Conservation (phyloP, 169 alveolate species). For the Condylostoma magnum region DNA sequence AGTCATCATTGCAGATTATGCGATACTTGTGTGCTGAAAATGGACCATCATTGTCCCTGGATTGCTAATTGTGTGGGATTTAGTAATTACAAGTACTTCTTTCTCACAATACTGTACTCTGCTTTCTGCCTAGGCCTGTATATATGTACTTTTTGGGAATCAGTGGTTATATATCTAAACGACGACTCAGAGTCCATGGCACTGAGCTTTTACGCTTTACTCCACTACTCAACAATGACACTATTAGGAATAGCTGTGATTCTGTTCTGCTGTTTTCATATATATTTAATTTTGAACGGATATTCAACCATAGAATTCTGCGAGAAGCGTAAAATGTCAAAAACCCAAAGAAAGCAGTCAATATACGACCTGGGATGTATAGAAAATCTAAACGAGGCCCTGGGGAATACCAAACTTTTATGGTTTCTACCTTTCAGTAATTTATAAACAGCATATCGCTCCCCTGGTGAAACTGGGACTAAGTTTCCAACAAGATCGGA, state of each 20-base stretch:
- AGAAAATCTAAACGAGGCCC: not conserved
- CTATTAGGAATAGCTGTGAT: not conserved
- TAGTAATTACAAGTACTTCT: constrained; percentile 61
- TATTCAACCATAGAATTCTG: constrained; percentile 63
- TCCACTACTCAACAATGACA: not conserved
- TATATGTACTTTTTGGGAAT: constrained; percentile 23
- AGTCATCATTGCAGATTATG: constrained; percentile 85
- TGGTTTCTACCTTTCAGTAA: constrained; percentile 33
- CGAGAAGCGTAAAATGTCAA: constrained; percentile 39
- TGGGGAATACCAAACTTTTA: constrained; percentile 24
- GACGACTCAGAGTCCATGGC: not conserved
- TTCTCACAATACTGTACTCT: constrained; percentile 45
- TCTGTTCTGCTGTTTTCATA: constrained; percentile 15
- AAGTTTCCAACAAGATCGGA: too few species aligned
- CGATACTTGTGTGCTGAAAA: constrained; percentile 74
- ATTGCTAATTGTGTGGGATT: constrained; percentile 77
- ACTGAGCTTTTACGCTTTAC: not conserved
- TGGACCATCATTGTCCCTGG: constrained; percentile 94
- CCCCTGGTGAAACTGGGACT: too few species aligned
- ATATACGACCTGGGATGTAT: not conserved
- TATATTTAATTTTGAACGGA: constrained; percentile 31
- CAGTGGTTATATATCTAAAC: constrained; percentile 2
- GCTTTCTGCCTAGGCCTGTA: constrained; percentile 12
- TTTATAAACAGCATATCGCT: not conserved
- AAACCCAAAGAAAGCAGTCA: not conserved